Percentiles rank a stretch among this genome's conserved stretches.
Evolutionary conservation across 2,329 filamentous ascomycete genomes (phyloP).

Genomic region (Fusarium sp.): DNA sequence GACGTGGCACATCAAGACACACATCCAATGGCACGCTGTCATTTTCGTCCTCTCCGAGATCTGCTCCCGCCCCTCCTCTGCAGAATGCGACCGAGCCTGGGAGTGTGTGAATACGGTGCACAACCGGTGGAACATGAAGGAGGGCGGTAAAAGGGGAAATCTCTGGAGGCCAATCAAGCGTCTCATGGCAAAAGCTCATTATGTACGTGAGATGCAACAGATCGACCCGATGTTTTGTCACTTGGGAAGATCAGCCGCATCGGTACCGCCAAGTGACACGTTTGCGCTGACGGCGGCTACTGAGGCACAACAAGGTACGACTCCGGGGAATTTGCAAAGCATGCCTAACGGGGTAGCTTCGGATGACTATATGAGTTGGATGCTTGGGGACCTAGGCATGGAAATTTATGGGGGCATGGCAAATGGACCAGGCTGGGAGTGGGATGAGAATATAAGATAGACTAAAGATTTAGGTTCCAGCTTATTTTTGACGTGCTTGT

Average conservation of each 20-base stretch:
- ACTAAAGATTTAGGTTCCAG: background rate
- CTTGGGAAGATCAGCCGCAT: background rate
- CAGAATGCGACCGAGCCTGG: background rate
- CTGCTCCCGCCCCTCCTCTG: fast-evolving
- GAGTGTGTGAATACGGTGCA: background rate
- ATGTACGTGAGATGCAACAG: constrained; percentile 4
- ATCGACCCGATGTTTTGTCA: background rate
- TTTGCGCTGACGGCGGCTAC: fast-evolving
- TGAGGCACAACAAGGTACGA: background rate
- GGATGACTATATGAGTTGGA: constrained; percentile 1
- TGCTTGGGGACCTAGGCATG: background rate
- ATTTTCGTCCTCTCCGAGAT: background rate
- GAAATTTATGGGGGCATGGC: background rate
- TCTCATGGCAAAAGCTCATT: background rate
- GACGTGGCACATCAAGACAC: constrained; percentile 10
- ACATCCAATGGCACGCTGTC: constrained; percentile 8
- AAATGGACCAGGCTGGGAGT: background rate
- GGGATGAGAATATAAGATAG: background rate
- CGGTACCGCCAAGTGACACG: background rate
- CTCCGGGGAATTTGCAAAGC: fast-evolving
- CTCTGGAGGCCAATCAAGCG: background rate
- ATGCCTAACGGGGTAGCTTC: background rate
- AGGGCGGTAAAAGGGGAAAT: background rate
- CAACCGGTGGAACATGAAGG: background rate
- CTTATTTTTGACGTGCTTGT: no score